A percentile compares a stretch with the other conserved stretches of the same genome.
Evolutionary conservation across 2,329 filamentous ascomycete species (phyloP).

Genomic region (Magnaporthales sp.): DNA sequence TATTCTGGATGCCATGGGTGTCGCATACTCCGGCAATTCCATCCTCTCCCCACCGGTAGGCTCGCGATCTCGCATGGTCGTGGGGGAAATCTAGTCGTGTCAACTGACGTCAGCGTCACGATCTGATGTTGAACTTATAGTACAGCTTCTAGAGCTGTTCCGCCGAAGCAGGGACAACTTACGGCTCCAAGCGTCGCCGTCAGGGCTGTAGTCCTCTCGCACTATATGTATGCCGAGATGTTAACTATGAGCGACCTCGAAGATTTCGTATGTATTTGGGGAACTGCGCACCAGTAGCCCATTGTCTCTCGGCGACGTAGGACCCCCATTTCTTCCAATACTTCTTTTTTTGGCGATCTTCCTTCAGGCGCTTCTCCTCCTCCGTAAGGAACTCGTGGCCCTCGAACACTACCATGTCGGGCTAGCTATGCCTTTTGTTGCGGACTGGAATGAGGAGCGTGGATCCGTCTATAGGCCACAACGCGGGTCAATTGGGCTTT

Average conservation of each 20-base stretch:
- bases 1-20: slow-evolving; percentile 82
- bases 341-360: slow-evolving; percentile 73
- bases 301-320: slow-evolving; percentile 89
- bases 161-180: slow-evolving; percentile 29
- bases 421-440: background rate
- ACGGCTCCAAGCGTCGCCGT: slow-evolving; percentile 96
- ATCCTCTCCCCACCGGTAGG: slow-evolving; percentile 94
- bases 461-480: background rate
- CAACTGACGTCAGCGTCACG: background rate
- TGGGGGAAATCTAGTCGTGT: slow-evolving; percentile 71
- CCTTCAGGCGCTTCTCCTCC: slow-evolving; percentile 82
- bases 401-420: slow-evolving; percentile 79
- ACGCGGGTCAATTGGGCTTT: background rate
- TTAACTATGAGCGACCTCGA: slow-evolving; percentile 8
- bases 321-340: slow-evolving; percentile 99
- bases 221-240: slow-evolving; percentile 38
- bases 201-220: slow-evolving; percentile 81
- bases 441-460: background rate
- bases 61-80: slow-evolving; percentile 79
- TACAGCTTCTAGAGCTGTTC: background rate
- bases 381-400: slow-evolving; percentile 78
- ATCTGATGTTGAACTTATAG: background rate
- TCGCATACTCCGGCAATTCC: slow-evolving; percentile 92
- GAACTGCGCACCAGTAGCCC: slow-evolving; percentile 68
- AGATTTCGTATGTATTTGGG: background rate